Conservation (phyloP, 83 land plant genomes). For the Diphasiastrum complanatum region DNA sequence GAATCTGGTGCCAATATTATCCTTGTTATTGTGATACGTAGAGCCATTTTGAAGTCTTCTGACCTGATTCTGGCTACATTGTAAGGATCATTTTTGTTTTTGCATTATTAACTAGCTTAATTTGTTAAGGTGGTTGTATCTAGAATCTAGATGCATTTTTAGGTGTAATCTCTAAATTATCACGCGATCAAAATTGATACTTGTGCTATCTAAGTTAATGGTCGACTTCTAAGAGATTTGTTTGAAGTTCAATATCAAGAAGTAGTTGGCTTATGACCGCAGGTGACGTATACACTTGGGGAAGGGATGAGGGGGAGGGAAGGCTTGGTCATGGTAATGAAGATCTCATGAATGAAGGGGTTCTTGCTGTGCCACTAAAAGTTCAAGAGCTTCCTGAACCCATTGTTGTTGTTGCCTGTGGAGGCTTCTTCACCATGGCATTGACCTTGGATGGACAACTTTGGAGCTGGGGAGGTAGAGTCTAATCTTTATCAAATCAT, state of each 20-base stretch:
- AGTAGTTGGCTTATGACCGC: background rate
- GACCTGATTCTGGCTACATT: too few relatives aligned
- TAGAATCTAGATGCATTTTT: too few relatives aligned
- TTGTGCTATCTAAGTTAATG: too few relatives aligned
- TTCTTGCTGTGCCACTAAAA: slow-evolving; percentile 49
- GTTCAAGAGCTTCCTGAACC: slow-evolving; percentile 59
- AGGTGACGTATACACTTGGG: slow-evolving; percentile 95
- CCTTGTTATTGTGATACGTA: background rate
- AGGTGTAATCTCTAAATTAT: too few relatives aligned
- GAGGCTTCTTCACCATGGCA: slow-evolving; percentile 96
- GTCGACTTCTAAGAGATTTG: too few relatives aligned
- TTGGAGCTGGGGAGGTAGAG: slow-evolving; percentile 95
- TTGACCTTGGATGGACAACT: slow-evolving; percentile 68
- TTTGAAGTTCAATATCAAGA: too few relatives aligned
- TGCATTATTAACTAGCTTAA: too few relatives aligned
- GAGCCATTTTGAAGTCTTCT: too few relatives aligned
- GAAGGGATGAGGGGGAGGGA: slow-evolving; percentile 96
- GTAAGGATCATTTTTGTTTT: too few relatives aligned
- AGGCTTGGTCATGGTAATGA: slow-evolving; percentile 78
- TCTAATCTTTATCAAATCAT: too few relatives aligned
- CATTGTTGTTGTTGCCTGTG: slow-evolving; percentile 65
- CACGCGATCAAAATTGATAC: too few relatives aligned
- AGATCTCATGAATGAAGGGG: slow-evolving; percentile 67
- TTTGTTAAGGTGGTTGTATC: too few relatives aligned
- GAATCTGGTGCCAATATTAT: slow-evolving; percentile 42